Percentiles rank a stretch among this genome's conserved stretches.
These are phyloP conservation scores for Amborella trichopoda DNA, from an alignment of 164 flowering plant genomes.

Conservation along the genomic window DNA sequence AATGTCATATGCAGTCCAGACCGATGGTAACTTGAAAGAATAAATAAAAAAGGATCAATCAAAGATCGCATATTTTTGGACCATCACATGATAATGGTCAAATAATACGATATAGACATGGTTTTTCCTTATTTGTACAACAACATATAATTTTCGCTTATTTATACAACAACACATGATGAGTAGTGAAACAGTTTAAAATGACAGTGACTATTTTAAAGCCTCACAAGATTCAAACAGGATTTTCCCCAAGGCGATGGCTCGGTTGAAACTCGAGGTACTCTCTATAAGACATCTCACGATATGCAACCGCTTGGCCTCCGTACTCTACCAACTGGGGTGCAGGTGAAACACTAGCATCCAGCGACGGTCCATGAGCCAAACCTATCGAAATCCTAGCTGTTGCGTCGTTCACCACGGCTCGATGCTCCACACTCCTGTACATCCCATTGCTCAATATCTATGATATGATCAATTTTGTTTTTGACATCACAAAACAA, in stretches of 20 bases:
- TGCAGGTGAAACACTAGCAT: conserved; percentile 31
- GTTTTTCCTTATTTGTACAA: no score
- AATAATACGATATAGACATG: no score
- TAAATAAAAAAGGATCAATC: no score
- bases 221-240: conserved; percentile 21
- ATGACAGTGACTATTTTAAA: conserved; percentile 1
- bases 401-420: conserved; percentile 28
- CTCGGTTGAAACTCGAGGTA: conserved; percentile 37
- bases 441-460: conserved; percentile 64
- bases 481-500: background rate
- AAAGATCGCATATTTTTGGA: no score
- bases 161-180: no score
- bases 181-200: no score
- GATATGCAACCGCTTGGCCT: conserved; percentile 16
- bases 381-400: conserved; percentile 44
- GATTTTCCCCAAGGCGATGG: conserved; percentile 25
- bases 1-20: no score
- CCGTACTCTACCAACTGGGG: conserved; percentile 19
- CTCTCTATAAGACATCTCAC: conserved; percentile 41
- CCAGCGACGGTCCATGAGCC: conserved; percentile 41
- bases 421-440: conserved; percentile 51
- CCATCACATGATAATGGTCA: no score
- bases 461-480: conserved; percentile 11
- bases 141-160: no score
- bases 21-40: no score